These are phyloP conservation scores for Cyberlindnera amylophila DNA, from an alignment of 805 yeast genomes.

Conservation along the genomic window DNA sequence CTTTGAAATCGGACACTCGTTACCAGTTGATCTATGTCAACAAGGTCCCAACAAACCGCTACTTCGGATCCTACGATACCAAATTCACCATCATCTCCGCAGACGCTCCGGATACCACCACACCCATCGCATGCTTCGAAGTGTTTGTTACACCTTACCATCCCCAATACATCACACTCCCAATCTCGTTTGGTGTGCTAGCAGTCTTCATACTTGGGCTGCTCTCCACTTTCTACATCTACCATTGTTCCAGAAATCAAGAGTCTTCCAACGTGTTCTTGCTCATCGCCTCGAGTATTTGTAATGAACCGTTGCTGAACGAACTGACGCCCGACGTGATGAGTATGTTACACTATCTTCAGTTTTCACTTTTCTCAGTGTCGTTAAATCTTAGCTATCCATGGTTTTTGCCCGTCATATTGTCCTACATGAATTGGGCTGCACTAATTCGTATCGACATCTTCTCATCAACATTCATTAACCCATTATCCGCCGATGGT, in stretches of 20 bases:
- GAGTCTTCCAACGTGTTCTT: conserved; percentile 53
- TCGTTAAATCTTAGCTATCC: conserved; percentile 57
- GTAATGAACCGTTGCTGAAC: conserved; percentile 51
- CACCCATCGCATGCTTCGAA: conserved; percentile 33
- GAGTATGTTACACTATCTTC: conserved; percentile 50
- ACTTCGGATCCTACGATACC: conserved; percentile 44
- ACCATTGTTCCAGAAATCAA: conserved; percentile 50
- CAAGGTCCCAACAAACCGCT: conserved; percentile 24
- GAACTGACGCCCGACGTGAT: conserved; percentile 52
- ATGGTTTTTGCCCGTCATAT: conserved; percentile 55
- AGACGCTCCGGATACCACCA: conserved; percentile 29
- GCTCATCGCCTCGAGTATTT: conserved; percentile 51
- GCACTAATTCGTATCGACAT: conserved; percentile 37
- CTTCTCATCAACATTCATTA: conserved; percentile 11
- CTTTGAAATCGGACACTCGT: conserved; percentile 28
- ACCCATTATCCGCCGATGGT: conserved; percentile 28
- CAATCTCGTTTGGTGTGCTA: conserved; percentile 37
- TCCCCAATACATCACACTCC: conserved; percentile 33
- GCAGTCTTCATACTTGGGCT: conserved; percentile 38
- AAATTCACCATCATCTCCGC: conserved; percentile 40
- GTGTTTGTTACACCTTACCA: conserved; percentile 48
- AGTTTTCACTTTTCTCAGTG: conserved; percentile 54
- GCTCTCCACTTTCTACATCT: conserved; percentile 32
- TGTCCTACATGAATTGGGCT: conserved; percentile 51
- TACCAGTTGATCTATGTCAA: conserved; percentile 26